Evolutionary conservation across 768 basidiomycete species (phyloP), one percentile per base, ranked within the genome.

Genomic region (Rhodotorula babjevae): DNA sequence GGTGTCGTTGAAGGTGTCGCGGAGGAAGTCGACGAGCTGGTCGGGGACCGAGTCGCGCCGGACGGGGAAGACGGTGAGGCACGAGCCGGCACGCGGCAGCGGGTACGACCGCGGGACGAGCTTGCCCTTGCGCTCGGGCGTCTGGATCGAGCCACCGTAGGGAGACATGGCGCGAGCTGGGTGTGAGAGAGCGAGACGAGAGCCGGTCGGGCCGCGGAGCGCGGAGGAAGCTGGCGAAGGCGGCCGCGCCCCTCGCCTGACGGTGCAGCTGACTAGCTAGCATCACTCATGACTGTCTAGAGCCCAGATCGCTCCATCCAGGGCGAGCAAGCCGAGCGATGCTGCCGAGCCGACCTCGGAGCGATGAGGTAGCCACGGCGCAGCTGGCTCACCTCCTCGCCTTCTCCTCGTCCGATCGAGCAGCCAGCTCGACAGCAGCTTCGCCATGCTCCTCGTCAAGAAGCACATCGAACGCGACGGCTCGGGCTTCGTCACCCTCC

Each of bases 401-500:
- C 50, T 27, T 25, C 2, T 2, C 11, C 36, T 36, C 25, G 11
- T 23, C 7, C 23, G 50, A 52, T 11, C 50, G 8, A 25, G 25
- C 25, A 52, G 23, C 6, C 25, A 52, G 19, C 25, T n/a, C n/a
- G n/a, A n/a, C n/a, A n/a, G n/a, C n/a, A n/a, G 36, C 9, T 4
- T 11, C 36, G 60, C 3, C 15, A 97, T 98, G 94, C 94, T 92
- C 83, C 86, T 96, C 63, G 80, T 95, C 52, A 87, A 86, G 65
- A 92, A 87, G 80, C 84, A 87, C 75, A 85, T 98, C 75, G 91
- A 95, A 80, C 95, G 93, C 81, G 87, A 87, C 76, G 87, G 89
- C 62, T 84, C 88, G 70, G 95, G 95, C 27, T 87, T 93, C 86
- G 90, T 96, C 73, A 92, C 88, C n/a, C 84, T 97, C 58, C 87